A percentile compares a stretch with the other conserved stretches of the same genome.
These are phyloP conservation scores for Starmerella vaccinii DNA, from an alignment of 805 yeast species.

Conservation along the genomic window DNA sequence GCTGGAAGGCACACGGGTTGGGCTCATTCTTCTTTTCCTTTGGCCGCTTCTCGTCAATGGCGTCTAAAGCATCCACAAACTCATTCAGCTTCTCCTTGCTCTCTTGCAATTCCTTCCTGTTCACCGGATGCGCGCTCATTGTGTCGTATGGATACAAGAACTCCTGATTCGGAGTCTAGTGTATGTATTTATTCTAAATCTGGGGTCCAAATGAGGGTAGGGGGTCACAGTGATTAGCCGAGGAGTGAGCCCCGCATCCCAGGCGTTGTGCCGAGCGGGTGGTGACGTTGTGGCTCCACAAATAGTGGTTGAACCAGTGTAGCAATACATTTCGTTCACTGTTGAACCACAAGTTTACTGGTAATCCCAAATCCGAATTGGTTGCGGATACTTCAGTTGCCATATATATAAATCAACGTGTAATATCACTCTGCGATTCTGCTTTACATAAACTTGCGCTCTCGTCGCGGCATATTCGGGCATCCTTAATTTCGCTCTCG, in stretches of 20 bases:
- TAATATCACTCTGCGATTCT: no score
- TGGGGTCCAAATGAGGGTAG: not conserved
- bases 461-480: no score
- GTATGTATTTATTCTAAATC: not conserved
- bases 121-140: not conserved
- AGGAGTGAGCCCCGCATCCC: conserved; percentile 4
- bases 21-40: not conserved
- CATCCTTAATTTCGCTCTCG: no score
- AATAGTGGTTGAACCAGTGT: no score
- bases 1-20: not conserved
- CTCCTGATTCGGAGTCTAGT: no score
- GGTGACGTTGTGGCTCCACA: not conserved
- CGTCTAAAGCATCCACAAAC: not conserved
- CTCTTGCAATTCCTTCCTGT: not conserved
- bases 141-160: not conserved
- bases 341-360: no score
- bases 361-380: no score
- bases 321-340: no score
- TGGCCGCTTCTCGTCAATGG: conserved; percentile 1
- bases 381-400: no score
- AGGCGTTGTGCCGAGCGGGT: not conserved
- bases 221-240: not conserved
- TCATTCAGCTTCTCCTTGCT: not conserved
- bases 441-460: no score
- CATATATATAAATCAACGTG: no score